A percentile compares a stretch with the other conserved stretches of the same genome.
These are phyloP conservation scores for Phytophthora rubi DNA, from an alignment of 352 stramenopile genomes.

Conservation along the genomic window DNA sequence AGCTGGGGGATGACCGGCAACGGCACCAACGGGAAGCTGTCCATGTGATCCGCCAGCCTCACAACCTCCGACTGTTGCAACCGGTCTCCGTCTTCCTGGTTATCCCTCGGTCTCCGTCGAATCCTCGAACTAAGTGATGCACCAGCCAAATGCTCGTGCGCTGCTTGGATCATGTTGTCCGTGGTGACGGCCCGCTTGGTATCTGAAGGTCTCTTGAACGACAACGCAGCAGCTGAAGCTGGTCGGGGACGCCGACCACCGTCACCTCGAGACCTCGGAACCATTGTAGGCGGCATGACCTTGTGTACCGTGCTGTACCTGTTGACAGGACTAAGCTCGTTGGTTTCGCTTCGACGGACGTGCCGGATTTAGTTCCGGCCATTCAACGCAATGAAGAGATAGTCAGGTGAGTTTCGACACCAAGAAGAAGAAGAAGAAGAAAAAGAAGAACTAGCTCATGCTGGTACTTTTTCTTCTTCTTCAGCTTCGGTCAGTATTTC, in stretches of 20 bases:
- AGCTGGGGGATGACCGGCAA: conserved; percentile 63
- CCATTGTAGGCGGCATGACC: not conserved
- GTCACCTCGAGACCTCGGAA: not conserved
- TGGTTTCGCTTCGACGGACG: not conserved
- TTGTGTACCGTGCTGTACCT: not conserved
- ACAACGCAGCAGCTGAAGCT: conserved; percentile 14
- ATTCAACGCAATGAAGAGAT: not conserved
- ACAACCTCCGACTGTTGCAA: conserved; percentile 2
- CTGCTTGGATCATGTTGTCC: conserved; percentile 43
- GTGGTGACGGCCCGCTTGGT: conserved; percentile 3
- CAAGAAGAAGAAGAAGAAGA: not conserved
- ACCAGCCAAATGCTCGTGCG: conserved; percentile 31
- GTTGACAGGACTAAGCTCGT: not conserved
- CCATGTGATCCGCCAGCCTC: conserved; percentile 56
- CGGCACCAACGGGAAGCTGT: conserved; percentile 73
- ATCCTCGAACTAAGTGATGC: not conserved
- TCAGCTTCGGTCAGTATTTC: not conserved
- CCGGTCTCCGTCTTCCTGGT: conserved; percentile 13
- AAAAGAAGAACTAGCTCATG: not conserved
- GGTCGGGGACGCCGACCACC: conserved; percentile 5
- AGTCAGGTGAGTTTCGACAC: not conserved
- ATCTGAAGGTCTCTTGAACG: conserved; percentile 5
- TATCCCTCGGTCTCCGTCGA: conserved; percentile 2
- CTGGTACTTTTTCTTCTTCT: not conserved
- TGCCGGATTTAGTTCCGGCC: not conserved